Evolutionary conservation across 176 grass and related monocot species (phyloP).

Genomic region (Miscanthus lutarioriparius): DNA sequence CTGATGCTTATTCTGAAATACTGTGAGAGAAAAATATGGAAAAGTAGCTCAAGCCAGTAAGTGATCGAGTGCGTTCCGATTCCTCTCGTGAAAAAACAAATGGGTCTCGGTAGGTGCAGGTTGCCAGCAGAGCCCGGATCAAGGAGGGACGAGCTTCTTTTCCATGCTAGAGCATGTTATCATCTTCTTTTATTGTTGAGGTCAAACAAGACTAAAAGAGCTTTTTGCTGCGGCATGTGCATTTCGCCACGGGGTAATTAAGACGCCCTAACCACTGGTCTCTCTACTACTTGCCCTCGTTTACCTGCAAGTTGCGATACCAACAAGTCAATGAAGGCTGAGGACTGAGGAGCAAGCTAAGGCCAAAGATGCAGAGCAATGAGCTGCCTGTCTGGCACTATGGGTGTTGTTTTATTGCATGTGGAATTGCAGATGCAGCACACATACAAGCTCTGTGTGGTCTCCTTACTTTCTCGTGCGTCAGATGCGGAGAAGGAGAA

Average conservation of each 20-base stretch:
- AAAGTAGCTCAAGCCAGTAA: too few relatives aligned
- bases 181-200: background rate
- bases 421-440: too few relatives aligned
- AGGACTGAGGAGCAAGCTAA: background rate
- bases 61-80: background rate
- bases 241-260: background rate
- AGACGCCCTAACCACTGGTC: background rate
- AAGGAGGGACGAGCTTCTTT: background rate
- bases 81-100: background rate
- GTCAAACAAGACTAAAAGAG: constrained; percentile 22
- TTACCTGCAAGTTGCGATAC: background rate
- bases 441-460: too few relatives aligned
- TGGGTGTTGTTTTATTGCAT: too few relatives aligned
- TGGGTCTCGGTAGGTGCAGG: background rate
- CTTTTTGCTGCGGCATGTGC: constrained; percentile 11
- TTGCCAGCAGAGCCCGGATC: constrained; percentile 30
- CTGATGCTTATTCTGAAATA: too few relatives aligned
- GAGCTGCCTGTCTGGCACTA: too few relatives aligned
- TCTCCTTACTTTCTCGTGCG: background rate
- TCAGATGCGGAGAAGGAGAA: background rate
- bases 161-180: background rate
- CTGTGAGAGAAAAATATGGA: too few relatives aligned
- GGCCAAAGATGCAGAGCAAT: background rate
- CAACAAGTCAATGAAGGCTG: background rate
- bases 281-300: background rate